Base-by-base conservation (phyloP, 768 basidiomycete genomes). In the Roridomyces roridus region DNA sequence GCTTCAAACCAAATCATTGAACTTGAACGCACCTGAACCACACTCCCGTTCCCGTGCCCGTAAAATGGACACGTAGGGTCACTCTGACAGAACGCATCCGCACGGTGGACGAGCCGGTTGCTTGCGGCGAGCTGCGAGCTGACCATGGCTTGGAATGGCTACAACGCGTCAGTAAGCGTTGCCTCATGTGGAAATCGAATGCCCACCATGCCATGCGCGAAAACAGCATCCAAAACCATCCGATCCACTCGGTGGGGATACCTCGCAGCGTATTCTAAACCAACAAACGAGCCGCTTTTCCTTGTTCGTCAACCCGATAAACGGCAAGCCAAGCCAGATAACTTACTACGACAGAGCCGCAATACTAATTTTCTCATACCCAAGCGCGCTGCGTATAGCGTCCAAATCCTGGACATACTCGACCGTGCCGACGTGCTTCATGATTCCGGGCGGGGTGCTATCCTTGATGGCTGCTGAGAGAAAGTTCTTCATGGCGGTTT, bases 1-100 rank as follows among this genome's bases (percentile, higher is more conserved):
- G 8, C 29, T n/a, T 18, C 4, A 40, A 31, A 1, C 10, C 2
- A 9, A 12, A 31, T 1, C 24, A n/a, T n/a, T n/a, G n/a, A n/a
- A 36, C 4, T 2, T 26, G 36, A 20, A 17, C 28, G 10, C 29
- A 61, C 55, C 68, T 84, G 9, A 77, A 83, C 5, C 78, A 75
- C 66, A 58, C 55, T 58, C 20, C 65, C 63, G 20, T 64, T 66
- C 0, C 65, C 65, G 35, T 64, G 56, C 0, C 46, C 39, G 34
- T 63, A 49, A 36, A 66, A 66, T 1, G 65, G 65, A 41, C 65
- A 66, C 3, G 59, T 25, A 1, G 59, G 10, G 35, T 66, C 57
- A 18, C 26, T 24, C 15, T 52, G 23, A 39, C 65, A 66, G 45
- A 54, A 64, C 4, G 57, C 65, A 42, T 66, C 65, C 2, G 65